These are phyloP conservation scores for Dactylellina sp. DNA, from an alignment of 2,329 filamentous ascomycete species.

Conservation along the genomic window DNA sequence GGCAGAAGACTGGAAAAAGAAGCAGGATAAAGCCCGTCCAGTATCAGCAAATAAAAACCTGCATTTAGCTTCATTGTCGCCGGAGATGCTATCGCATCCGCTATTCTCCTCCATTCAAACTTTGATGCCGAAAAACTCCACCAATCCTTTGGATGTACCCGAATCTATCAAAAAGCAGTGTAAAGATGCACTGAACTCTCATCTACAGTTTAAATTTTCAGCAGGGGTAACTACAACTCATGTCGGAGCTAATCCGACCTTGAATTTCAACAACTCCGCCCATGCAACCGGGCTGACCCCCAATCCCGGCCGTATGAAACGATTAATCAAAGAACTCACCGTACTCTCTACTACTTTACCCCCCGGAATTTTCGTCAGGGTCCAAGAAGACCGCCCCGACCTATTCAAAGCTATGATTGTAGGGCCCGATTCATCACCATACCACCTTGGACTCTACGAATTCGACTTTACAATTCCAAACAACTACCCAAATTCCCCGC, in stretches of 20 bases:
- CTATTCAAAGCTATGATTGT: conserved; percentile 68
- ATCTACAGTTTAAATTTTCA: conserved; percentile 57
- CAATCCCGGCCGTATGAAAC: conserved; percentile 56
- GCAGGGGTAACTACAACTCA: conserved; percentile 48
- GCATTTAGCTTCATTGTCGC: conserved; percentile 15
- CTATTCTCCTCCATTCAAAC: conserved; percentile 13
- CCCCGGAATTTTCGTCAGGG: conserved; percentile 68
- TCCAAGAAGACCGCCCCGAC: conserved; percentile 66
- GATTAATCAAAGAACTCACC: conserved; percentile 66
- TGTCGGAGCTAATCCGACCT: conserved; percentile 20
- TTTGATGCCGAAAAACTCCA: background rate
- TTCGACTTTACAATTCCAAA: conserved; percentile 68
- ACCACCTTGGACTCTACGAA: conserved; percentile 70
- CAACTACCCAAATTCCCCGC: conserved; percentile 66
- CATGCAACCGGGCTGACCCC: conserved; percentile 25
- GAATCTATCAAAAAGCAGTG: conserved; percentile 30
- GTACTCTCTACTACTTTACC: conserved; percentile 67
- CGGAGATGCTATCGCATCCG: conserved; percentile 20
- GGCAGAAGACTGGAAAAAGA: conserved; percentile 21
- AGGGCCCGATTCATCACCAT: conserved; percentile 68
- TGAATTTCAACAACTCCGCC: conserved; percentile 4
- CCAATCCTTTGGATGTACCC: conserved; percentile 31
- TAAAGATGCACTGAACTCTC: conserved; percentile 31
- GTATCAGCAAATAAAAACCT: conserved; percentile 12
- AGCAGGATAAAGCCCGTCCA: conserved; percentile 19